Evolutionary conservation across 176 grass and related monocot species (phyloP), one percentile per base, ranked within the genome.

Genomic region (Lolium multiflorum): DNA sequence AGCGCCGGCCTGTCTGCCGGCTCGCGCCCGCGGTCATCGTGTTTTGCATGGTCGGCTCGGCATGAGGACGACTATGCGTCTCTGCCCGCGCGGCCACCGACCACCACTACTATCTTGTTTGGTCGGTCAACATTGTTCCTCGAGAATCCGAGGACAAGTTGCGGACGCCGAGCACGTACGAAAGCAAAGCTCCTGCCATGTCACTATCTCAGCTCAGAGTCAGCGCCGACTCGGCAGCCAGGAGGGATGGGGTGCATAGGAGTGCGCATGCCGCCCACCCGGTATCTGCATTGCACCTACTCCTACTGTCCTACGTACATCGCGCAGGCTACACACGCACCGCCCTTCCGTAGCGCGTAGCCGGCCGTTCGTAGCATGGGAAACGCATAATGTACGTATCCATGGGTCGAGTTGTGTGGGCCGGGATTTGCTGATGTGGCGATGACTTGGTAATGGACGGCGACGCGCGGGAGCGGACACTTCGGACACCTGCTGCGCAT

Each of bases 31-130:
- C 16, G 44, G 81, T 44, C 5, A 18, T 0, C 24, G 56, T n/a
- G 14, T 11, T 11, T 1, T 0, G 17, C 31, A 48, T 55, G 82
- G 88, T 89, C 82, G 87, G 87, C 58, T 35, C 31, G 1, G 31
- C 31, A 35, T 3, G 31, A 35, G 31, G 31, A 35, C 31, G 31
- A 35, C 31, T 3, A 35, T 35, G 31, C 31, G 31, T 35, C 31
- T 11, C 17, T 38, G 62, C 18, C 46, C 78, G 25, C 49, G 82
- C 69, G 76, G 58, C 47, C 22, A 16, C 88, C 83, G 83, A 82
- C 83, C 78, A 35, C 31, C 31, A 3, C 31, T 35, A 35, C 31
- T 35, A 35, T 35, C 31, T 35, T 35, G 31, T 35, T 35, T 35
- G 31, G 31, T 35, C 31, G 2, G 31, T 35, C 31, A 35, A 6